Percentiles rank a stretch among this genome's conserved stretches.
Conservation (phyloP, 2,329 filamentous ascomycete species). For the Apiospora aurea region DNA sequence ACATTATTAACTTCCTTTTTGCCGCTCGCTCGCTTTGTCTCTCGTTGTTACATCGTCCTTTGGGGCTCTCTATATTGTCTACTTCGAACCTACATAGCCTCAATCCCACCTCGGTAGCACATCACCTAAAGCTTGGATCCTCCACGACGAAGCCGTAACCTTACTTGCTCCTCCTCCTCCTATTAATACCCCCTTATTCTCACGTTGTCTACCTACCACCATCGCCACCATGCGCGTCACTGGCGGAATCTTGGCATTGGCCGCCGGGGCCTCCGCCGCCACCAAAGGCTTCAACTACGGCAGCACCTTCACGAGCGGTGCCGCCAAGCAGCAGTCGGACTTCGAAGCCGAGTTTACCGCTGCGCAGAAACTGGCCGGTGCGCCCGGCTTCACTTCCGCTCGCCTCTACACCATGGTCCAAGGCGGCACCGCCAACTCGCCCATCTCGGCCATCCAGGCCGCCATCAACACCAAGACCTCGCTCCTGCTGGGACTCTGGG, state of each 20-base stretch:
- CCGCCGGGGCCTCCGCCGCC: constrained; percentile 47
- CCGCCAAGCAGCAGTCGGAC: constrained; percentile 66
- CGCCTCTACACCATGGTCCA: constrained; percentile 81
- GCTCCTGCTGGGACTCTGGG: constrained; percentile 85
- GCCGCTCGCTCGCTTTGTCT: constrained; percentile 21
- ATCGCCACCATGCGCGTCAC: constrained; percentile 34
- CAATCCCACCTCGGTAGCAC: neutral
- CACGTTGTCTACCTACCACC: constrained; percentile 5
- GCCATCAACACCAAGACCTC: constrained; percentile 81
- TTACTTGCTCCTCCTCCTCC: neutral
- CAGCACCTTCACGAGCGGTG: constrained; percentile 64
- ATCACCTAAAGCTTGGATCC: neutral
- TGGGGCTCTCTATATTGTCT: neutral
- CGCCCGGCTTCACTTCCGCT: constrained; percentile 71
- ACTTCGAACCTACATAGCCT: constrained; percentile 26
- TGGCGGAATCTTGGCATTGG: constrained; percentile 43
- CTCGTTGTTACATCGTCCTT: neutral
- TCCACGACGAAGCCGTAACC: neutral
- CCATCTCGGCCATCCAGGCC: constrained; percentile 66
- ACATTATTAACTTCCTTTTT: constrained; percentile 5
- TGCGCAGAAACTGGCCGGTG: constrained; percentile 69
- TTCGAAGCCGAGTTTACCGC: constrained; percentile 75
- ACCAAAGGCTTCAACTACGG: constrained; percentile 79
- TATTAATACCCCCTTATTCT: constrained; percentile 15
- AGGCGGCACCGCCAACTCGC: constrained; percentile 65